These are phyloP conservation scores for Alnus glutinosa DNA, from an alignment of 306 rosid species.

Conservation along the genomic window DNA sequence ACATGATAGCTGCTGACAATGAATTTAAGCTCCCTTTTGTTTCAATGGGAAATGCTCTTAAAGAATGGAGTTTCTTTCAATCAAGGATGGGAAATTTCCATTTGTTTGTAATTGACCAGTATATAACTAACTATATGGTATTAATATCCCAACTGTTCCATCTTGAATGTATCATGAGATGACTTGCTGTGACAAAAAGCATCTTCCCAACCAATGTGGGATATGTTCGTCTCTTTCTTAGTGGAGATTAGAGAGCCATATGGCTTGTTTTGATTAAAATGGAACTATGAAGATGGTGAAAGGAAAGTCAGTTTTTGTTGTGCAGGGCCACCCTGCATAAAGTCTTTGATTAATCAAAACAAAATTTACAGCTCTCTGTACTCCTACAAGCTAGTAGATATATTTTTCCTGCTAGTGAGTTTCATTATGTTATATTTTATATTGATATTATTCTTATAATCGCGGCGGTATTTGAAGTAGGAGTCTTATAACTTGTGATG, in stretches of 20 bases:
- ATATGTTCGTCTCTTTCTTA: not conserved
- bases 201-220: not conserved
- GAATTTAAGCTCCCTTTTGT: conserved; percentile 2
- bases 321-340: not conserved
- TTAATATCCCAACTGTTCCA: not conserved
- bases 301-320: not conserved
- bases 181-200: too few relatives aligned
- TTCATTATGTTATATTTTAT: not conserved
- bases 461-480: not conserved
- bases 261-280: not conserved
- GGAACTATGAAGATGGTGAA: not conserved
- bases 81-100: not conserved
- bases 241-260: not conserved
- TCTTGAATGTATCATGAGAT: too few relatives aligned
- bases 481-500: not conserved
- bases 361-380: too few relatives aligned
- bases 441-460: not conserved
- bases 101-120: not conserved
- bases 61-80: not conserved
- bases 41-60: not conserved
- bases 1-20: not conserved
- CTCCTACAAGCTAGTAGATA: not conserved
- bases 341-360: not conserved
- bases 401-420: not conserved
- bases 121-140: not conserved